Base-by-base conservation (phyloP, 2,329 filamentous ascomycete species). In the Claviceps sp. region DNA sequence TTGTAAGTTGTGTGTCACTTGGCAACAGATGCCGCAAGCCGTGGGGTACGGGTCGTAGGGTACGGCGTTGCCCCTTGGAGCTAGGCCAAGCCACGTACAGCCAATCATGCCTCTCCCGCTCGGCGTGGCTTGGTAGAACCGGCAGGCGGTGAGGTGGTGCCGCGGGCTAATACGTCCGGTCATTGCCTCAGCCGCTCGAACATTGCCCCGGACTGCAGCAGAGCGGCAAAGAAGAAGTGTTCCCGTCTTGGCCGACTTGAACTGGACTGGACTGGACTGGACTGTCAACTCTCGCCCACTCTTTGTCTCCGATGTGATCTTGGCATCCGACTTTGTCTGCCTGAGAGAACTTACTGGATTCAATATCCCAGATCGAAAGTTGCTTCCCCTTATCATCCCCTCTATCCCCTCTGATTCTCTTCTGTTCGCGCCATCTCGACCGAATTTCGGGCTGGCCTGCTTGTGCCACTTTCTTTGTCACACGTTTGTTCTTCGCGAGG, bases 131-230 rank as follows among this genome's bases (percentile, higher is more conserved):
- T 44, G n/a, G 48, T 53, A 46, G 43, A 56, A 50, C 16, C 37
- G 55, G 54, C 49, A 58, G 54, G 56, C 56, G 56, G 57, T 57
- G 56, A 55, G 51, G 47, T 43, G 50, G 40, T 22, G 39, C 45
- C 48, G 53, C 54, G 29, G 55, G 57, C 55, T 59, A 57, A 59
- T 53, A 51, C 40, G 8, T 36, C 20, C 34, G 45, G 20, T 44
- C 46, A 49, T 37, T 44, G 44, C 22, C 40, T 22, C 38, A 44
- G 11, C 23, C 40, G 17, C 26, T 47, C 20, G 26, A 20, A 39
- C 3, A 13, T 8, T 20, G 26, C 6, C 26, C 45, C 26, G 17
- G 20, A 20, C 22, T 42, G 29, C 22, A 34, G 45, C 39, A 45
- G 50, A 50, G 44, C 44, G 47, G 26, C 29, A 44, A 44, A 51